A percentile compares a stretch with the other conserved stretches of the same genome.
These are phyloP conservation scores for Avena eriantha DNA, from an alignment of 176 grass and related monocot genomes.

Conservation along the genomic window DNA sequence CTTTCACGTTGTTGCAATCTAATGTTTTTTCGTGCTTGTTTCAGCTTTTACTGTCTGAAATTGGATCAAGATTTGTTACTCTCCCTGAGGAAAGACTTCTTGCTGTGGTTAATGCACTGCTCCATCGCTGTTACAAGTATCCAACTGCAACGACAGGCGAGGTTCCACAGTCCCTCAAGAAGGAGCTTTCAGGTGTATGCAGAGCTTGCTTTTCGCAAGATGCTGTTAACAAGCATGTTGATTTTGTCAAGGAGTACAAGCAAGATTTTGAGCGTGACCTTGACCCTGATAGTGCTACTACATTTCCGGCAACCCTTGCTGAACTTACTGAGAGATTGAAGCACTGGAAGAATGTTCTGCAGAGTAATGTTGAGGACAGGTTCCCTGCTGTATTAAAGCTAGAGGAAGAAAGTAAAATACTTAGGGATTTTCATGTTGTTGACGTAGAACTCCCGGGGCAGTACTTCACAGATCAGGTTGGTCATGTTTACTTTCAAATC, in stretches of 20 bases:
- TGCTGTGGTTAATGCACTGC: constrained; percentile 95
- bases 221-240: constrained; percentile 99
- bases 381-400: constrained; percentile 97
- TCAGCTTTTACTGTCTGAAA: constrained; percentile 98
- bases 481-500: constrained; percentile 15
- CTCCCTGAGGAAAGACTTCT: constrained; percentile 96
- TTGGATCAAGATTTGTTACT: constrained; percentile 99
- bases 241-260: constrained; percentile 99
- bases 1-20: constrained; percentile 27
- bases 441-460: constrained; percentile 97
- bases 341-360: constrained; percentile 99
- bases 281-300: constrained; percentile 94
- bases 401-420: constrained; percentile 97
- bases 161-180: constrained; percentile 92
- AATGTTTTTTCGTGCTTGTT: constrained; percentile 42
- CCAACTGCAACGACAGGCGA: constrained; percentile 98
- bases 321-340: constrained; percentile 94
- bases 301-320: constrained; percentile 87
- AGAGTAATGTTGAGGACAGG: constrained; percentile 97
- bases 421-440: constrained; percentile 93
- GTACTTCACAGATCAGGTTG: constrained; percentile 96
- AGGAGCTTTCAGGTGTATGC: constrained; percentile 97
- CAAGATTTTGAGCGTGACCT: constrained; percentile 96
- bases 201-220: constrained; percentile 98
- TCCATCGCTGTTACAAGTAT: constrained; percentile 99